phyloP scores from a whole-genome alignment of 768 basidiomycete species.

The Psilocybe sp. region DNA sequence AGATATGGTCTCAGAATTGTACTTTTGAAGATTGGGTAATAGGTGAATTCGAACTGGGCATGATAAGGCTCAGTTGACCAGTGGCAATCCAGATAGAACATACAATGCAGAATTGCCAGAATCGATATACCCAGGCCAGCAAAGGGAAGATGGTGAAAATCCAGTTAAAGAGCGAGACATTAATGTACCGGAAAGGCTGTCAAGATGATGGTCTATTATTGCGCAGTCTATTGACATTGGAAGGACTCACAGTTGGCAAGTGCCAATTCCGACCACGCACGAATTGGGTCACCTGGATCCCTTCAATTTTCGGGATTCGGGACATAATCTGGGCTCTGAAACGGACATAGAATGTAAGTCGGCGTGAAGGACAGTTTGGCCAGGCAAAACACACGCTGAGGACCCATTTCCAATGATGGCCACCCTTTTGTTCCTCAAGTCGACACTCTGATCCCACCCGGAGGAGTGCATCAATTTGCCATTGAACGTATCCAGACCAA shows the following conservation, averaged over 20 bases:
- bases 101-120: slow-evolving; percentile 14
- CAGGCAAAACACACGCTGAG: slow-evolving; percentile 36
- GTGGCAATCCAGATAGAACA: not conserved
- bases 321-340: slow-evolving; percentile 48
- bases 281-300: slow-evolving; percentile 42
- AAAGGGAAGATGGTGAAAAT: slow-evolving; percentile 11
- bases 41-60: no score
- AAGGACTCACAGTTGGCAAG: slow-evolving; percentile 36
- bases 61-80: no score
- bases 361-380: not conserved
- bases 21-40: no score
- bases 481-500: slow-evolving; percentile 36
- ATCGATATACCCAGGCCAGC: slow-evolving; percentile 10
- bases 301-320: slow-evolving; percentile 35
- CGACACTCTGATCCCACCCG: slow-evolving; percentile 38
- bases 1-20: no score
- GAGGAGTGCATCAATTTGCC: slow-evolving; percentile 52
- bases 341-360: no score
- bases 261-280: slow-evolving; percentile 49
- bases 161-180: slow-evolving; percentile 3
- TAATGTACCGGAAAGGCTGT: no score
- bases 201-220: no score
- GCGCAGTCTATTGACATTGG: no score
- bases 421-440: slow-evolving; percentile 43
- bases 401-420: slow-evolving; percentile 59